These are phyloP conservation scores for Phyllosticta citrichinensis DNA, from an alignment of 2,329 filamentous ascomycete species.

Conservation along the genomic window DNA sequence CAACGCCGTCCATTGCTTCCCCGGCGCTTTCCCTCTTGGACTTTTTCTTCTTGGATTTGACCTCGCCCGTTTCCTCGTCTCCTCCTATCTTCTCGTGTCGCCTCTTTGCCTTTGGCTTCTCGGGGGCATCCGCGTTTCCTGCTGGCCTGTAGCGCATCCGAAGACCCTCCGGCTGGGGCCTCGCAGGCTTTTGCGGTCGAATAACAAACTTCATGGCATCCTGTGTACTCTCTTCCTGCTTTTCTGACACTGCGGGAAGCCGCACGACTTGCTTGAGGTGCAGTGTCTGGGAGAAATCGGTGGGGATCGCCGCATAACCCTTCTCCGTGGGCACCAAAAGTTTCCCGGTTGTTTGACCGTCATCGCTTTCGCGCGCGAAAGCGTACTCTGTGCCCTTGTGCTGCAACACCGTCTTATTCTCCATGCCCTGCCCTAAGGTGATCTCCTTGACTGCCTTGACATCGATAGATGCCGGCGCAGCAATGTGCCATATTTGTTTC, in stretches of 20 bases:
- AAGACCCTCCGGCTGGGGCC: constrained; percentile 58
- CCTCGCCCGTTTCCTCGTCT: constrained; percentile 9
- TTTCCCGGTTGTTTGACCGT: constrained; percentile 45
- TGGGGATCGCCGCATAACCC: constrained; percentile 40
- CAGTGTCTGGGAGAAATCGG: constrained; percentile 47
- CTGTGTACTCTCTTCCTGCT: constrained; percentile 32
- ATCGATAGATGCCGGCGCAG: constrained; percentile 59
- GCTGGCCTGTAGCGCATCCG: constrained; percentile 58
- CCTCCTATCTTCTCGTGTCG: constrained; percentile 21
- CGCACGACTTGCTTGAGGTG: constrained; percentile 55
- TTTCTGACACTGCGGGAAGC: constrained; percentile 35
- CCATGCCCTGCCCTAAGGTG: constrained; percentile 48
- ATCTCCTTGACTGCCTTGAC: constrained; percentile 57
- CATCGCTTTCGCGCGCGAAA: constrained; percentile 42
- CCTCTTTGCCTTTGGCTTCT: constrained; percentile 22
- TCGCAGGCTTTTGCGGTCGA: constrained; percentile 42
- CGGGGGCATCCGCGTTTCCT: constrained; percentile 41
- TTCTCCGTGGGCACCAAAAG: constrained; percentile 51
- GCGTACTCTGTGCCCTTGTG: constrained; percentile 56
- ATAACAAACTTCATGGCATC: constrained; percentile 34
- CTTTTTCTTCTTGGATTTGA: constrained; percentile 8
- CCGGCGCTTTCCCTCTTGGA: constrained; percentile 1
- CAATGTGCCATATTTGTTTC: constrained; percentile 76
- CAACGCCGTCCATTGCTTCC: constrained; percentile 11
- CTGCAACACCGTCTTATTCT: constrained; percentile 46